Base-by-base conservation (phyloP, 2,329 filamentous ascomycete genomes). In the Onygenales sp. region DNA sequence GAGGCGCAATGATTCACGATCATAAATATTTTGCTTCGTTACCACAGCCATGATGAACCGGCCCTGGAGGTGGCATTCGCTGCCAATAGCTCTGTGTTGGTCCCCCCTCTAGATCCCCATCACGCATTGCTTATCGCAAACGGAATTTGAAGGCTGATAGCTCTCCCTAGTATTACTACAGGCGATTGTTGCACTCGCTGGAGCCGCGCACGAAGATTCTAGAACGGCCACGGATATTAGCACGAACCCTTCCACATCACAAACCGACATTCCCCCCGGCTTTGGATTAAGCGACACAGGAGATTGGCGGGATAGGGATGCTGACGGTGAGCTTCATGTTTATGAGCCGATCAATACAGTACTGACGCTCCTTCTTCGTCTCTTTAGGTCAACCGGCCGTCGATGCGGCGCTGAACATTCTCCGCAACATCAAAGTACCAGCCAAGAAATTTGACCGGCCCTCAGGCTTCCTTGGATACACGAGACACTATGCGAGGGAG, bases 401-500 rank as follows among this genome's bases (percentile, higher is more conserved):
- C 37, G 55, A 60, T 39, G 49, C 58, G 32, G 58, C 58, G 8
- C 42, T 53, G 14, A 56, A 56, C 37, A 56, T 59, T 36, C 57
- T 60, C 11, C 55, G 52, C 33, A 53, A 42, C 17, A 36, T 60
- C 4, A 57, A 57, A 17, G 37, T 54, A 10, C 51, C 47, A 34
- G 52, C 49, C 14, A 56, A 45, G 40, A 56, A 62, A 32, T 51
- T 60, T 13, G 65, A 70, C 13, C 81, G 79, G 63, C 78, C 81
- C 6, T 77, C 77, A 8, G 82, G 83, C 33, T 63, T 86, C 36
- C 55, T 84, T 5, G 79, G 78, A 40, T 75, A 77, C 53, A 72
- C 76, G 39, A 71, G 77, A 58, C 76, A 86, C 70, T 86, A 86
- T 63, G 76, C 77, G 40, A 80, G 81, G 61, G 74, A 84, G 64